Conservation (phyloP, 352 stramenopile species). For the Globisporangium apiculatum region DNA sequence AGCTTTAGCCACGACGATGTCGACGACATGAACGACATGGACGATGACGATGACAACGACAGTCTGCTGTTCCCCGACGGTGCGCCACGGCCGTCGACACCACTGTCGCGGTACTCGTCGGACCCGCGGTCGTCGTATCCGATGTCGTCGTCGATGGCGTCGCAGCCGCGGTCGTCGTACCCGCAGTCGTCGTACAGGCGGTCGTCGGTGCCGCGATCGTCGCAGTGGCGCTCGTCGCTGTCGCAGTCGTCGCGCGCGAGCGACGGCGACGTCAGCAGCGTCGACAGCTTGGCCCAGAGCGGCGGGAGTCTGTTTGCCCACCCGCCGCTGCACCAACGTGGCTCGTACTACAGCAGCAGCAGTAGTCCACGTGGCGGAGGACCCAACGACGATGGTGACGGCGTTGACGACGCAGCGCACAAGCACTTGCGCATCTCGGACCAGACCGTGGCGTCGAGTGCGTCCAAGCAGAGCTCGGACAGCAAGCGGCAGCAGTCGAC, state of each 20-base stretch:
- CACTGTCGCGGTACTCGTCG: constrained; percentile 3
- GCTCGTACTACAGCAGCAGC: constrained; percentile 1
- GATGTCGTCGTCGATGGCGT: too few relatives aligned
- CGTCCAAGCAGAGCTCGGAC: constrained; percentile 12
- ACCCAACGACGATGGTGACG: not conserved
- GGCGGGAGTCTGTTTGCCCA: not conserved
- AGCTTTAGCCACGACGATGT: not conserved
- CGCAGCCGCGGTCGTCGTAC: constrained; percentile 1
- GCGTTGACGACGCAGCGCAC: constrained; percentile 3
- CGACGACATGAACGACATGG: not conserved
- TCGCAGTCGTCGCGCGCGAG: constrained; percentile 9
- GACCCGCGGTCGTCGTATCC: not conserved
- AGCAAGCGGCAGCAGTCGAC: constrained; percentile 2
- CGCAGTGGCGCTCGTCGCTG: constrained; percentile 8
- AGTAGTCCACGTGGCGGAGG: not conserved
- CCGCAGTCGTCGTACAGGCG: constrained; percentile 7
- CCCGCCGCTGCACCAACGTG: too few relatives aligned
- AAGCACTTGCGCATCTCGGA: constrained; percentile 14
- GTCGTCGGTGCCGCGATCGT: constrained; percentile 3
- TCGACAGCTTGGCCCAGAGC: not conserved
- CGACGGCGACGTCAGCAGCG: not conserved
- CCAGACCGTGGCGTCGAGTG: constrained; percentile 11
- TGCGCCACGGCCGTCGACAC: constrained; percentile 1
- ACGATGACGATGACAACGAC: constrained; percentile 1
- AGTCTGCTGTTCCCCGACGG: constrained; percentile 8